Evolutionary conservation across 371 early-diverging fungal species (phyloP).

Genomic region (Coemansia sp.): DNA sequence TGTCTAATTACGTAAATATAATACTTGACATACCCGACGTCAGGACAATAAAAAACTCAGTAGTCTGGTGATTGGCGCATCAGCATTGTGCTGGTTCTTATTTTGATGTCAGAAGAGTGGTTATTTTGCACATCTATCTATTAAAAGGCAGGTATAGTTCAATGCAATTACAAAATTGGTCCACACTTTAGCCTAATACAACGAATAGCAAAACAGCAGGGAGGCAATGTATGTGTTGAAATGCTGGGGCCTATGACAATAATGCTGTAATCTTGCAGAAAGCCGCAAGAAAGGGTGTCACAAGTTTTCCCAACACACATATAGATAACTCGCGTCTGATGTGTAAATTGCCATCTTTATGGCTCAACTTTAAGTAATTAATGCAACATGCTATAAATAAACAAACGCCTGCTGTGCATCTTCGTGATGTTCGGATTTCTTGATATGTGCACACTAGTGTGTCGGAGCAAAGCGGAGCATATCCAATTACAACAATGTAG

Average conservation of each 20-base stretch:
- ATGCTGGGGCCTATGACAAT: background rate
- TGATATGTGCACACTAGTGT: background rate
- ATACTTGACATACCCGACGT: background rate
- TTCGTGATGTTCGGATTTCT: background rate
- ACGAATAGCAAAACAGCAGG: background rate
- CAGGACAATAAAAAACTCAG: background rate
- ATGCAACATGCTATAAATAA: background rate
- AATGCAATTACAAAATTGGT: background rate
- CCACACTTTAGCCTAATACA: background rate
- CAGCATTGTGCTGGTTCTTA: background rate
- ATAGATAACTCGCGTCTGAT: background rate
- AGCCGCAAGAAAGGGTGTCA: background rate
- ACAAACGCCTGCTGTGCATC: background rate
- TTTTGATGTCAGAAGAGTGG: background rate
- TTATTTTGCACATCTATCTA: background rate
- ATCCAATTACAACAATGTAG: background rate
- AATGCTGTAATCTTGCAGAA: conserved; percentile 1
- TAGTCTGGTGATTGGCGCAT: background rate
- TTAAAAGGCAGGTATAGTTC: background rate
- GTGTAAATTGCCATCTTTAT: background rate
- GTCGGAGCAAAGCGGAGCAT: background rate
- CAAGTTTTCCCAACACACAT: background rate
- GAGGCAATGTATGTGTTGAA: background rate
- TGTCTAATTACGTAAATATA: conserved; percentile 1
- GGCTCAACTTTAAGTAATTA: background rate